Evolutionary conservation across 192 early-diverging fungal genomes (phyloP).

Genomic region (Backusella circina): DNA sequence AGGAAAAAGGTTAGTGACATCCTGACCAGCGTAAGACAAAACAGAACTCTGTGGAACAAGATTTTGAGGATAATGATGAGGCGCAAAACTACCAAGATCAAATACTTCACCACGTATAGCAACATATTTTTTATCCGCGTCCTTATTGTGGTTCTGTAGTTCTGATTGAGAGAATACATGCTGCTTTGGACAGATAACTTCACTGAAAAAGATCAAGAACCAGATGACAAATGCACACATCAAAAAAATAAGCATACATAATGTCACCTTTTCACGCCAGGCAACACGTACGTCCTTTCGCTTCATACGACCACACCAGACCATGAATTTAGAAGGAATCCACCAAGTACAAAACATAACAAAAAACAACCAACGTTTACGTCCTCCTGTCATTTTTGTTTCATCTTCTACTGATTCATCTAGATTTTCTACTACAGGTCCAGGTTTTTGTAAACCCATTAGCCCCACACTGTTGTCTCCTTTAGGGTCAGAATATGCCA

Average conservation of each 20-base stretch:
- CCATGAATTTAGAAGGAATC: constrained; percentile 62
- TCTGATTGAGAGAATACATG: constrained; percentile 58
- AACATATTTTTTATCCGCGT: constrained; percentile 59
- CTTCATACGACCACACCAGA: constrained; percentile 73
- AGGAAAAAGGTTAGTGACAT: constrained; percentile 62
- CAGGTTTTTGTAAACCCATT: constrained; percentile 5
- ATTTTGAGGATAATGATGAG: constrained; percentile 43
- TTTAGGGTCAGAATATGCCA: constrained; percentile 5
- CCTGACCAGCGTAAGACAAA: constrained; percentile 57
- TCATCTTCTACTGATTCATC: constrained; percentile 44
- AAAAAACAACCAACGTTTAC: constrained; percentile 66
- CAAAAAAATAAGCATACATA: constrained; percentile 83
- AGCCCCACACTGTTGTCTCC: constrained; percentile 9
- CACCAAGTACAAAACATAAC: constrained; percentile 90
- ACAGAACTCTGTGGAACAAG: constrained; percentile 46
- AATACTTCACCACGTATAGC: constrained; percentile 65
- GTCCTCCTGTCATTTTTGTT: constrained; percentile 41
- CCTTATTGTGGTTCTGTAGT: constrained; percentile 51
- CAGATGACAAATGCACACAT: constrained; percentile 79
- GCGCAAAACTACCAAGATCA: constrained; percentile 60
- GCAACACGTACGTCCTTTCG: constrained; percentile 92
- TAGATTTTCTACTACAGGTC: constrained; percentile 40
- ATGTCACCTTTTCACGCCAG: constrained; percentile 89
- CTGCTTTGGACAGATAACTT: constrained; percentile 77
- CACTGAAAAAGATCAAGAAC: constrained; percentile 84